Percentiles rank a stretch among this genome's conserved stretches.
Conservation (phyloP, 345 rosid genomes). For the Populus euphratica region DNA sequence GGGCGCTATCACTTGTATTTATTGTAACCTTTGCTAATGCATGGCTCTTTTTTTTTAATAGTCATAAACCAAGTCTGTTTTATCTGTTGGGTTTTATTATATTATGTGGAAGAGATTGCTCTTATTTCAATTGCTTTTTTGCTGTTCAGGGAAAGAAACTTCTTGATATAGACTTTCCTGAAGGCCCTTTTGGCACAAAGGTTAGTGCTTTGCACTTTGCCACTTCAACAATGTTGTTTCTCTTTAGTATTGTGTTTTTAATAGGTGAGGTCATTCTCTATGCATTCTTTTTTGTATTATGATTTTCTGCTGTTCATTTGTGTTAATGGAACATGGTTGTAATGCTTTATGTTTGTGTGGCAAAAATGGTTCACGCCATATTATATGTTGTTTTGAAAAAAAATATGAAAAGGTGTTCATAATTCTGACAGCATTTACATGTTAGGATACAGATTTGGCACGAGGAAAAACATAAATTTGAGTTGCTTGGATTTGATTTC, state of each 20-base stretch:
- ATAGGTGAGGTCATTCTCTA: background rate
- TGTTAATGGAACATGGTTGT: background rate
- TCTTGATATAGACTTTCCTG: slow-evolving; percentile 66
- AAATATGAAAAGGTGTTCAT: background rate
- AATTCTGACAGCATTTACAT: background rate
- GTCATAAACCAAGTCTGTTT: background rate
- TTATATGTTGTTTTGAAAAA: background rate
- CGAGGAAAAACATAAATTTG: background rate
- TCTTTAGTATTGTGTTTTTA: background rate
- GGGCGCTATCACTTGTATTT: background rate
- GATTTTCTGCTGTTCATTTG: background rate
- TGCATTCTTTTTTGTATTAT: background rate
- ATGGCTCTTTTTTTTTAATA: background rate
- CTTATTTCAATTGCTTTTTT: background rate
- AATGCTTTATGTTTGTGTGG: background rate
- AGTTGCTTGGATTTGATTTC: background rate
- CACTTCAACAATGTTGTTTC: background rate
- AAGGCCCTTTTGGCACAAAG: slow-evolving; percentile 93
- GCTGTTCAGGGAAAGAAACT: slow-evolving; percentile 59
- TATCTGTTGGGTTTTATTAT: background rate
- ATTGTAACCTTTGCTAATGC: background rate
- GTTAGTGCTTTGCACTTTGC: slow-evolving; percentile 36
- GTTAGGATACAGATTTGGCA: background rate
- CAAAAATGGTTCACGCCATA: background rate
- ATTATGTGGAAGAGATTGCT: background rate